Evolutionary conservation across 352 stramenopile genomes (phyloP), one percentile per base, ranked within the genome.

Genomic region (Phytophthora idaei): DNA sequence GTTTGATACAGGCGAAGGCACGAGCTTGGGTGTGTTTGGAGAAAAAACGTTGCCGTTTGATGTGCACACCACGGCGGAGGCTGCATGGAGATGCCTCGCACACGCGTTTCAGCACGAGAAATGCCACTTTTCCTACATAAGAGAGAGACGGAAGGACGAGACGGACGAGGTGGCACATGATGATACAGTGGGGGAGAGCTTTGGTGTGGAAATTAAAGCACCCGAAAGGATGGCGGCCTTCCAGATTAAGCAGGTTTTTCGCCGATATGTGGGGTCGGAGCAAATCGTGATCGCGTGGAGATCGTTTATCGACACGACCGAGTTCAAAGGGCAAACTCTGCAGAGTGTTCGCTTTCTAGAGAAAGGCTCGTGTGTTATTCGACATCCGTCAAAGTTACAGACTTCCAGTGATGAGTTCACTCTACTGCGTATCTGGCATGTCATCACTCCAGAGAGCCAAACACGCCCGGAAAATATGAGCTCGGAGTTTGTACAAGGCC

Each of bases 111-210:
- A 81, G 25, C 63, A 69, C 25, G 61, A 71, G 10, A 75, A 76
- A 21, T 80, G 61, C 32, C 73, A 64, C 15, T 74, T 65, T 48
- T 77, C 73, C 48, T 73, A 72, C 57, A 49, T 39, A 1, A 67
- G 54, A 52, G 64, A 77, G 55, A 55, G 60, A n/a, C 56, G 45
- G 31, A 50, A 45, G 25, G n/a, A 46, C 7, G 15, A 60, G 36
- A 25, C 34, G 6, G 32, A n/a, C n/a, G 44, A 60, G 11, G 37
- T 61, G 2, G 11, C 57, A 0, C 49, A 56, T 14, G 75, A 85
- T 54, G 80, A 90, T 47, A 87, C 75, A 9, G 81, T 90, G 25
- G 51, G 78, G 9, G 82, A 90, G 45, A 84, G 77, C 59, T 83
- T 87, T 64, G 76, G 74, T 34, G 61, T 90, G 5, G 74, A 83